phyloP scores from a whole-genome alignment of 2,329 filamentous ascomycete species.

The Cladosporium velox region DNA sequence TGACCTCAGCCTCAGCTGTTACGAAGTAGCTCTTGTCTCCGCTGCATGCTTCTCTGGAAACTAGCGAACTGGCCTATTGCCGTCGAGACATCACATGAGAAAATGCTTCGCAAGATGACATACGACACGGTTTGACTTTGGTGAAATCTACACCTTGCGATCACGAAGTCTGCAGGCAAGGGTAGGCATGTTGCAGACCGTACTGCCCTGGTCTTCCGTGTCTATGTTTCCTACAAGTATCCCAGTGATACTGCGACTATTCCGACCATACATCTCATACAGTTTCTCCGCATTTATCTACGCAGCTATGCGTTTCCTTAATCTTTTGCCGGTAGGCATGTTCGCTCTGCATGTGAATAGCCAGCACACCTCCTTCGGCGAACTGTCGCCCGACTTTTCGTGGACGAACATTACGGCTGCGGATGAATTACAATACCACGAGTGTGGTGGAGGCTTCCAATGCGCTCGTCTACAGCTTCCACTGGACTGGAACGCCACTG shows the following conservation, averaged over 20 bases:
- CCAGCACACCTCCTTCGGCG: not conserved
- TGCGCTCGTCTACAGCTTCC: conserved; percentile 52
- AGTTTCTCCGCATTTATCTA: not conserved
- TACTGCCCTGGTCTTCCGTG: not conserved
- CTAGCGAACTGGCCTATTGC: not conserved
- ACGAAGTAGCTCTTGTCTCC: no score
- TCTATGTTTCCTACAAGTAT: not conserved
- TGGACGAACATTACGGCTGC: not conserved
- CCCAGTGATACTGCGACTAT: not conserved
- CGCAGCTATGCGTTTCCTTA: not conserved
- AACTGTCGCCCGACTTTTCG: not conserved
- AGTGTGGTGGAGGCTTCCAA: conserved; percentile 48
- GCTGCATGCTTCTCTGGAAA: not conserved
- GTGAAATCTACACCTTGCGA: not conserved
- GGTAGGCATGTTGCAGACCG: not conserved
- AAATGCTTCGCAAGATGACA: not conserved
- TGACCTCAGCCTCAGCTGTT: no score
- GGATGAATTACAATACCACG: not conserved
- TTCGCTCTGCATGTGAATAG: not conserved
- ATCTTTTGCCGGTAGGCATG: not conserved
- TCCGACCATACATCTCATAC: not conserved
- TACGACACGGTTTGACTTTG: no score
- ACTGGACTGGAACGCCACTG: conserved; percentile 41
- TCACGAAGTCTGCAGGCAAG: not conserved
- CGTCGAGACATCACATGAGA: not conserved